Percentiles rank a stretch among this genome's conserved stretches.
Evolutionary conservation across 805 yeast genomes (phyloP).

Genomic region (Candida ovalis): DNA sequence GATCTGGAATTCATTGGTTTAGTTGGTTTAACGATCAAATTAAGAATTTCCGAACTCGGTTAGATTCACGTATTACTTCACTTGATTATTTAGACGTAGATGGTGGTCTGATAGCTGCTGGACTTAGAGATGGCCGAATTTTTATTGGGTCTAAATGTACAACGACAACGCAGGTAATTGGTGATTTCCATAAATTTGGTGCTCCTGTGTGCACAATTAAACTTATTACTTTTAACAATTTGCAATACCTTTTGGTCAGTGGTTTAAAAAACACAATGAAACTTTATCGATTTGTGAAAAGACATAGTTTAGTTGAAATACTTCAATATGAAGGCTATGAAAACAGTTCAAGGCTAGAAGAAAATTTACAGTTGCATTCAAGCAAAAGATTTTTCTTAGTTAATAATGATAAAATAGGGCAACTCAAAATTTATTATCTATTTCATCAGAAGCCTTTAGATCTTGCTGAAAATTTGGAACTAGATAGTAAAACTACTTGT

Average conservation of each 20-base stretch:
- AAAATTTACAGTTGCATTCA: conserved; percentile 11
- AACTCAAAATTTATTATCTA: conserved; percentile 12
- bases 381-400: conserved; percentile 10
- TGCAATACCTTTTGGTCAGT: conserved; percentile 11
- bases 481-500: not conserved
- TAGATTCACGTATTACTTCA: not conserved
- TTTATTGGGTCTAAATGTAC: not conserved
- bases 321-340: conserved; percentile 10
- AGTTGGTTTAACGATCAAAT: too few relatives aligned
- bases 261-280: conserved; percentile 10
- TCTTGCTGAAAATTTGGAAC: not conserved
- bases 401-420: conserved; percentile 6
- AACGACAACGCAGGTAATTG: not conserved
- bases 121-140: conserved; percentile 1
- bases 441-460: conserved; percentile 9
- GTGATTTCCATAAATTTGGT: conserved; percentile 1
- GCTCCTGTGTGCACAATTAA: conserved; percentile 13
- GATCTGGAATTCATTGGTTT: not conserved
- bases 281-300: conserved; percentile 5
- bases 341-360: conserved; percentile 7
- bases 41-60: not conserved
- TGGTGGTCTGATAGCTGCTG: not conserved
- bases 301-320: not conserved
- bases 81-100: not conserved
- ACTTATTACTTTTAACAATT: conserved; percentile 1